phyloP scores from a whole-genome alignment of 106 monocot genomes.

The Allium cepa region DNA sequence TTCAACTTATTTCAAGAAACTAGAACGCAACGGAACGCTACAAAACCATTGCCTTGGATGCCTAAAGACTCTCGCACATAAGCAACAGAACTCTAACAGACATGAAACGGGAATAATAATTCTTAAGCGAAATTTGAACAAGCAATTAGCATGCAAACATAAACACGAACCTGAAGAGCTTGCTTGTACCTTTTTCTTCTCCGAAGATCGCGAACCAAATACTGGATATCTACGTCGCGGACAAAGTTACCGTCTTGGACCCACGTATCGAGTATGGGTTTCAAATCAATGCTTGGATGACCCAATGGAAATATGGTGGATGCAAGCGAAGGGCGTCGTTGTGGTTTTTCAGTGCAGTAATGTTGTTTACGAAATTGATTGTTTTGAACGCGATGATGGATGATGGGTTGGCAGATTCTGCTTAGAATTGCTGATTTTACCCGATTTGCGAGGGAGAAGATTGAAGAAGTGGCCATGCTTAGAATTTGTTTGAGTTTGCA shows the following conservation, averaged over 20 bases:
- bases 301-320: constrained; percentile 46
- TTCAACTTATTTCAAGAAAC: too few species aligned
- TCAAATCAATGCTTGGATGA: constrained; percentile 38
- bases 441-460: constrained; percentile 4
- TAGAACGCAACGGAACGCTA: too few species aligned
- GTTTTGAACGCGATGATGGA: neutral
- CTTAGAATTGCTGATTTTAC: neutral
- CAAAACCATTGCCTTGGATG: too few species aligned
- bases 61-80: too few species aligned
- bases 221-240: constrained; percentile 34
- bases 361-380: neutral
- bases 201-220: constrained; percentile 48
- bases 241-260: constrained; percentile 25
- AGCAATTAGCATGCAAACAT: constrained; percentile 2
- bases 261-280: constrained; percentile 55
- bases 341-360: constrained; percentile 2
- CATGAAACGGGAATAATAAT: too few species aligned
- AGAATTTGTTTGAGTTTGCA: too few species aligned
- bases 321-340: neutral
- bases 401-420: neutral
- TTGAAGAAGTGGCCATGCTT: neutral
- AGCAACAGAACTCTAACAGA: too few species aligned
- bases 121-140: neutral
- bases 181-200: constrained; percentile 39
- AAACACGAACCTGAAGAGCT: constrained; percentile 49